Evolutionary conservation across 306 rosid species (phyloP).

Genomic region (Pterocarpus macrocarpus): DNA sequence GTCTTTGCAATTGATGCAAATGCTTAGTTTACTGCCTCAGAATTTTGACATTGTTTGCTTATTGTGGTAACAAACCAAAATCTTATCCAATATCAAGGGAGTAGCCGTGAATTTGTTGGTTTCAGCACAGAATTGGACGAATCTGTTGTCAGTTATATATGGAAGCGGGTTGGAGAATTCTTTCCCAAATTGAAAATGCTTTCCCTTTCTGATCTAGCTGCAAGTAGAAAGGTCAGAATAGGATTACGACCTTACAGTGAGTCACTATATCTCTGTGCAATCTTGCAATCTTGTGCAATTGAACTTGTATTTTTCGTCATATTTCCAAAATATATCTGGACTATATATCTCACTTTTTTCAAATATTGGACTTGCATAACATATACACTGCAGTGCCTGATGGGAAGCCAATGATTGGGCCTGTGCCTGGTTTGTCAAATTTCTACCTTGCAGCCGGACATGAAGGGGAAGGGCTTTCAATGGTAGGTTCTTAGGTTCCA

Average conservation of each 20-base stretch:
- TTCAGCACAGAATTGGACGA: slow-evolving; percentile 78
- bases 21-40: slow-evolving; percentile 13
- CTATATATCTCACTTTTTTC: not conserved
- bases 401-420: slow-evolving; percentile 92
- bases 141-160: slow-evolving; percentile 65
- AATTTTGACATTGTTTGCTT: slow-evolving; percentile 23
- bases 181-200: slow-evolving; percentile 71
- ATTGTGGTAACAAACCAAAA: slow-evolving; percentile 25
- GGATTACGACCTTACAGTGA: slow-evolving; percentile 92
- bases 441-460: slow-evolving; percentile 94
- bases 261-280: slow-evolving; percentile 50
- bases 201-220: slow-evolving; percentile 65
- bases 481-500: slow-evolving; percentile 62
- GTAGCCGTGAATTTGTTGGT: slow-evolving; percentile 91
- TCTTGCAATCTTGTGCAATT: slow-evolving; percentile 31
- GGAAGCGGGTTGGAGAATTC: slow-evolving; percentile 82
- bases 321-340: slow-evolving; percentile 29
- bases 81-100: slow-evolving; percentile 59
- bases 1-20: slow-evolving; percentile 29
- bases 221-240: slow-evolving; percentile 75
- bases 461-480: slow-evolving; percentile 87
- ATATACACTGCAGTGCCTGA: slow-evolving; percentile 72
- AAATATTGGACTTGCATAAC: slow-evolving; percentile 39
- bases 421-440: slow-evolving; percentile 79
- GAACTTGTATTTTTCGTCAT: slow-evolving; percentile 25